phyloP scores from a whole-genome alignment of 805 yeast species.

The Lachancea meyersii region DNA sequence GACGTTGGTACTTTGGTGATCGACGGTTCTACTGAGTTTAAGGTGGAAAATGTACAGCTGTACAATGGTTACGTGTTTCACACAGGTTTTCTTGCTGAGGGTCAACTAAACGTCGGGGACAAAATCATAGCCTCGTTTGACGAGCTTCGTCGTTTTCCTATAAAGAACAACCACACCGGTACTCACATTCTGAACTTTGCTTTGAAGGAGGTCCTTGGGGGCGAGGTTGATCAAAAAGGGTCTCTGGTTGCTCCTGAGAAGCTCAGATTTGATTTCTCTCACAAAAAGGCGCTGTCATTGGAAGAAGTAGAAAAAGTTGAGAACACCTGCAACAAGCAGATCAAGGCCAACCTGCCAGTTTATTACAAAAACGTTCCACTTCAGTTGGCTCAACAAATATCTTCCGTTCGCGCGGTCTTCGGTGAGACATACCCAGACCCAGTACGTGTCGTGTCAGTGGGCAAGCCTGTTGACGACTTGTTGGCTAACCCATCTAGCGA shows the following conservation, averaged over 20 bases:
- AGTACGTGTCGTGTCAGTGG: conserved; percentile 94
- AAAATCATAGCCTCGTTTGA: conserved; percentile 80
- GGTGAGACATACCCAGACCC: conserved; percentile 99
- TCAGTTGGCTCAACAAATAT: conserved; percentile 62
- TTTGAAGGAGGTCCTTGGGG: conserved; percentile 79
- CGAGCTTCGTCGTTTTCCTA: conserved; percentile 91
- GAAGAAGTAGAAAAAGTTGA: conserved; percentile 74
- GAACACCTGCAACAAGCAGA: conserved; percentile 60
- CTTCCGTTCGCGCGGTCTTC: conserved; percentile 92
- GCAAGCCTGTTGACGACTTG: conserved; percentile 80
- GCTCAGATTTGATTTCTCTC: conserved; percentile 92
- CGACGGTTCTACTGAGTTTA: conserved; percentile 82
- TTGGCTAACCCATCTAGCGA: conserved; percentile 60
- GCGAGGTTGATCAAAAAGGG: conserved; percentile 89
- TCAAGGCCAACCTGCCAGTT: conserved; percentile 65
- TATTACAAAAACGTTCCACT: conserved; percentile 80
- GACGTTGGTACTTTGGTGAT: conserved; percentile 91
- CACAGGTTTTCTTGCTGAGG: conserved; percentile 81
- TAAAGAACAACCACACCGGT: conserved; percentile 97
- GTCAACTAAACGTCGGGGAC: conserved; percentile 61
- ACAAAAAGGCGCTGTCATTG: conserved; percentile 73
- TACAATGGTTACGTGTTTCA: conserved; percentile 95
- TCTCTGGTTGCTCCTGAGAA: conserved; percentile 94
- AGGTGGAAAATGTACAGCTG: conserved; percentile 83
- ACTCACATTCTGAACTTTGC: conserved; percentile 92